Percentiles rank a stretch among this genome's conserved stretches.
phyloP scores from a whole-genome alignment of 2,329 filamentous ascomycete genomes.

The Pyrenochaeta sp. region DNA sequence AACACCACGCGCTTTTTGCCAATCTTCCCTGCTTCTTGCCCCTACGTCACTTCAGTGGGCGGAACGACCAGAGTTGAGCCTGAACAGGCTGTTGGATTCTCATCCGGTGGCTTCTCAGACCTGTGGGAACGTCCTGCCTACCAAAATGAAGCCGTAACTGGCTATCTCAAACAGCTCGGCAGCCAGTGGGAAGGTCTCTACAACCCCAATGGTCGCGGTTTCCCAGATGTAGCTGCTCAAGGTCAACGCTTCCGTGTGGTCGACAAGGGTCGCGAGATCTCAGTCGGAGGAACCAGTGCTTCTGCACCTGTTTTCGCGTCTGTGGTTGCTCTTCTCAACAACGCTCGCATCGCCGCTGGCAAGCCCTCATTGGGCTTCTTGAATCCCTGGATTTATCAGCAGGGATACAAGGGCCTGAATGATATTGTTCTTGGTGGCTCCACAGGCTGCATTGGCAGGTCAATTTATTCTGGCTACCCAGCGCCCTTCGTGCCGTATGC shows the following conservation, averaged over 20 bases:
- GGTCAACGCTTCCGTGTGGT: constrained; percentile 46
- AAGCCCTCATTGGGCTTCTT: constrained; percentile 49
- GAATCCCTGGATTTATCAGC: constrained; percentile 54
- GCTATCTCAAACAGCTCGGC: constrained; percentile 53
- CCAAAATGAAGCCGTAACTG: constrained; percentile 51
- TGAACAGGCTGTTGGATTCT: constrained; percentile 51
- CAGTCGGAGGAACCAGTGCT: constrained; percentile 50
- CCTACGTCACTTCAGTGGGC: constrained; percentile 58
- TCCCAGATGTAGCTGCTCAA: constrained; percentile 57
- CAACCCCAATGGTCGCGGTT: constrained; percentile 54
- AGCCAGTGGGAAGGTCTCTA: constrained; percentile 52
- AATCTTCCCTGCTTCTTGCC: constrained; percentile 57
- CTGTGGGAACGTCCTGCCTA: constrained; percentile 53
- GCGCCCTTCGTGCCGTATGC: constrained; percentile 56
- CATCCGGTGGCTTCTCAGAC: constrained; percentile 58
- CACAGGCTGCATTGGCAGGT: constrained; percentile 53
- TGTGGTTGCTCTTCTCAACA: constrained; percentile 49
- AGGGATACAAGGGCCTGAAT: constrained; percentile 55
- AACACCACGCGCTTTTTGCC: constrained; percentile 55
- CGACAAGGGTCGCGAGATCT: constrained; percentile 41
- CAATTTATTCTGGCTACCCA: constrained; percentile 47
- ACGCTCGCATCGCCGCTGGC: constrained; percentile 45
- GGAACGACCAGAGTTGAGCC: constrained; percentile 52
- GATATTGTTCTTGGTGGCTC: constrained; percentile 60
- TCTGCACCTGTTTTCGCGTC: constrained; percentile 51